These are phyloP conservation scores for Posidonia oceanica DNA, from an alignment of 116 monocot species.

Conservation along the genomic window DNA sequence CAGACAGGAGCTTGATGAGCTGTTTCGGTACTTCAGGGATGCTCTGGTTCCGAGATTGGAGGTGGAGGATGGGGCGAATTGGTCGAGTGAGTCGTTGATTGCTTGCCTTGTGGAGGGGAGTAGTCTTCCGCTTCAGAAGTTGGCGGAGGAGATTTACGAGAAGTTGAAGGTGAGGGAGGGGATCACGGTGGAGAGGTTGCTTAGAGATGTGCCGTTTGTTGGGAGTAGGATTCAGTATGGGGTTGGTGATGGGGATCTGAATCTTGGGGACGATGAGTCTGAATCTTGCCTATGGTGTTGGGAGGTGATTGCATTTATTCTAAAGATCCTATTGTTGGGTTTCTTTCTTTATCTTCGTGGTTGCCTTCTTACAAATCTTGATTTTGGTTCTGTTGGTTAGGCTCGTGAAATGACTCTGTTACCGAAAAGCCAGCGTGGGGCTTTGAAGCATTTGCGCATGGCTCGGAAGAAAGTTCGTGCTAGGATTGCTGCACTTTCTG, in stretches of 20 bases:
- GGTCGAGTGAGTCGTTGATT: slow-evolving; percentile 32
- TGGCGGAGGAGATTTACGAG: slow-evolving; percentile 57
- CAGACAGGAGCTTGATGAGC: slow-evolving; percentile 34
- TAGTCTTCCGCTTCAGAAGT: slow-evolving; percentile 49
- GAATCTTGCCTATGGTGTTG: slow-evolving; percentile 84
- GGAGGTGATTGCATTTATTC: slow-evolving; percentile 45
- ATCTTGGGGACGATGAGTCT: slow-evolving; percentile 76
- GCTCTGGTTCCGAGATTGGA: slow-evolving; percentile 22
- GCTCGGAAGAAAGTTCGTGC: slow-evolving; percentile 68
- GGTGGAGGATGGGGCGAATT: slow-evolving; percentile 15
- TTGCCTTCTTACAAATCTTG: not conserved
- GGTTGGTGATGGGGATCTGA: slow-evolving; percentile 39
- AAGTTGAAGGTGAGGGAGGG: slow-evolving; percentile 50
- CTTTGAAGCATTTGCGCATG: slow-evolving; percentile 30
- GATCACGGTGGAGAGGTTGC: slow-evolving; percentile 49
- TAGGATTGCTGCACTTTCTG: slow-evolving; percentile 58
- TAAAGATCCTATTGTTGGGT: not conserved
- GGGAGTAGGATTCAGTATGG: slow-evolving; percentile 84
- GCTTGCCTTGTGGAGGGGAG: slow-evolving; percentile 84
- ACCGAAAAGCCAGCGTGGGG: slow-evolving; percentile 25
- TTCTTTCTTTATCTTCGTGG: not conserved
- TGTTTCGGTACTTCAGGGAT: slow-evolving; percentile 59
- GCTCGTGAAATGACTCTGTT: slow-evolving; percentile 69
- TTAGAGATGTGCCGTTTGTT: slow-evolving; percentile 43
- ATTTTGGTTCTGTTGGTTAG: slow-evolving; percentile 18